A percentile compares a stretch with the other conserved stretches of the same genome.
Evolutionary conservation across 2,329 filamentous ascomycete species (phyloP).

Genomic region (Colletotrichum euphorbiae): DNA sequence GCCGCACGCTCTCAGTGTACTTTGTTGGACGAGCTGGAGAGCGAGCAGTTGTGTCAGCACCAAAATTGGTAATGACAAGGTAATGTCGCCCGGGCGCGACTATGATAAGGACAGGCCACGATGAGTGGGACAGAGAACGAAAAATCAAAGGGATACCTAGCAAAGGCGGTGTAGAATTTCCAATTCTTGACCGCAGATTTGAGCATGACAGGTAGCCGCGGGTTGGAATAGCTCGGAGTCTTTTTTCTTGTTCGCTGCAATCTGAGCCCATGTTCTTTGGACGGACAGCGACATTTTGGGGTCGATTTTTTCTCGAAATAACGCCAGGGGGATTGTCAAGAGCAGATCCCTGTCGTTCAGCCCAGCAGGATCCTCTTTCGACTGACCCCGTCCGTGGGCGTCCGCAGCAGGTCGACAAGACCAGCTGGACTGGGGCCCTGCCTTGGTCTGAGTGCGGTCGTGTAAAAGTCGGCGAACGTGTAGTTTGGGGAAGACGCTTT

Average conservation of each 20-base stretch:
- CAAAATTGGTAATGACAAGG: constrained; percentile 23
- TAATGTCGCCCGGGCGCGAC: constrained; percentile 17
- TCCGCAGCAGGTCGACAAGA: constrained; percentile 12
- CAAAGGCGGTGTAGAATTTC: constrained; percentile 24
- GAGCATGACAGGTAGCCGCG: background rate
- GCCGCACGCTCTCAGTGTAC: background rate
- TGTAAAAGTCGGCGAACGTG: constrained; percentile 32
- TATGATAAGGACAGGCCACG: constrained; percentile 36
- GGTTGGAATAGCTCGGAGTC: constrained; percentile 25
- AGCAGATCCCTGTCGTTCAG: constrained; percentile 41
- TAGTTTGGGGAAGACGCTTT: constrained; percentile 1
- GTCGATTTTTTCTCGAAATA: constrained; percentile 31
- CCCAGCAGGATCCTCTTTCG: constrained; percentile 35
- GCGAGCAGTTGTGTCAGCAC: constrained; percentile 38
- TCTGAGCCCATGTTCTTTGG: background rate
- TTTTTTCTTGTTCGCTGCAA: constrained; percentile 5
- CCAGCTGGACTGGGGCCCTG: constrained; percentile 23
- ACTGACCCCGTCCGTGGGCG: constrained; percentile 30
- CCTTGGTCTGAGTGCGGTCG: constrained; percentile 19
- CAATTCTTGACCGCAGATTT: constrained; percentile 6
- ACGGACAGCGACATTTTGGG: constrained; percentile 31
- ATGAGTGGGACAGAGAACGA: constrained; percentile 33
- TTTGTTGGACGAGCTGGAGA: constrained; percentile 14
- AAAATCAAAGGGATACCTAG: constrained; percentile 4
- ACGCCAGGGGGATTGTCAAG: constrained; percentile 19